Percentiles rank a stretch among this genome's conserved stretches.
phyloP scores from a whole-genome alignment of 805 yeast species.

The Yarrowia alimentaria region DNA sequence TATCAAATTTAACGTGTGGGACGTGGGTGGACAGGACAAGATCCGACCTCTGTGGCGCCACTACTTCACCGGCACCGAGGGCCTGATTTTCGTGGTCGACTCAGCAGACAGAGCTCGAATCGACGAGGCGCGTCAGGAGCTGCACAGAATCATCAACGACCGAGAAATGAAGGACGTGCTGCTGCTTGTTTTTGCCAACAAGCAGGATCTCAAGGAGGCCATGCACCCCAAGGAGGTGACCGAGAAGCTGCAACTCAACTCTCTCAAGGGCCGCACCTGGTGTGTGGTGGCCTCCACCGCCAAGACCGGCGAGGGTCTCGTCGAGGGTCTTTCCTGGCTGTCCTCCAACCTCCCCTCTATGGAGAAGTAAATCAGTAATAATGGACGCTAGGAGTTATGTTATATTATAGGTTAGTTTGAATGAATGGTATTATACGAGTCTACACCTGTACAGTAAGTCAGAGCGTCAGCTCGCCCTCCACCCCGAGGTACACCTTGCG shows the following conservation, averaged over 20 bases:
- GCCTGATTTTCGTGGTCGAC: constrained; percentile 87
- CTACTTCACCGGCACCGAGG: constrained; percentile 89
- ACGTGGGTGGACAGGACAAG: constrained; percentile 94
- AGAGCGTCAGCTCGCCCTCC: too few species aligned
- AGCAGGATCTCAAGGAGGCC: constrained; percentile 73
- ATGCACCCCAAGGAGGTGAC: constrained; percentile 78
- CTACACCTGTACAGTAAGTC: too few species aligned
- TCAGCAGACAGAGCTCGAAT: constrained; percentile 69
- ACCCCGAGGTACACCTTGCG: constrained; percentile 1
- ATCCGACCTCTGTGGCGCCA: constrained; percentile 94
- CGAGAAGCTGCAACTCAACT: constrained; percentile 61
- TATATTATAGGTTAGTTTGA: too few species aligned
- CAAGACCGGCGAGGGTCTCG: constrained; percentile 82
- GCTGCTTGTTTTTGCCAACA: constrained; percentile 82
- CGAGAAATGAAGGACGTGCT: constrained; percentile 79
- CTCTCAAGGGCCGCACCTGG: constrained; percentile 73
- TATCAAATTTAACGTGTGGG: constrained; percentile 86
- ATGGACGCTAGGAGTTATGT: too few species aligned
- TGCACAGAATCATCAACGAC: constrained; percentile 74
- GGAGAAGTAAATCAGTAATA: constrained; percentile 29
- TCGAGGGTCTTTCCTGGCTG: constrained; percentile 86
- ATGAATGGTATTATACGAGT: too few species aligned
- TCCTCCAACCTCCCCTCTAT: constrained; percentile 54
- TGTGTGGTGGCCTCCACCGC: constrained; percentile 91
- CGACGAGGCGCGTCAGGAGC: constrained; percentile 73